A percentile compares a stretch with the other conserved stretches of the same genome.
phyloP scores from a whole-genome alignment of 2,329 filamentous ascomycete species.

The Emmonsiellopsis sp. region DNA sequence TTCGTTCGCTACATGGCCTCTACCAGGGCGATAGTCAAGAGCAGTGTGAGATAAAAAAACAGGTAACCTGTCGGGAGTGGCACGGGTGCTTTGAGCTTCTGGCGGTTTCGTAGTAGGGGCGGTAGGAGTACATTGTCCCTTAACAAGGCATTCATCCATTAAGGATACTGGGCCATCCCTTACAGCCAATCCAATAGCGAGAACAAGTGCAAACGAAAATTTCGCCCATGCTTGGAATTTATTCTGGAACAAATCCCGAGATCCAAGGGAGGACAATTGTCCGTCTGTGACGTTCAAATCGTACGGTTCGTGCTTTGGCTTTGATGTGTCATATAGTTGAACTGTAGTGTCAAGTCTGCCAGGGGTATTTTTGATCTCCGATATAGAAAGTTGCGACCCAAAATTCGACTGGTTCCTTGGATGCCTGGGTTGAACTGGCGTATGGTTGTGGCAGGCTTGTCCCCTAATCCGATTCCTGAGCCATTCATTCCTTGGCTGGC shows the following conservation, averaged over 20 bases:
- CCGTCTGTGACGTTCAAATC: background rate
- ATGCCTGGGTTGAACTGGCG: background rate
- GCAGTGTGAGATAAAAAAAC: background rate
- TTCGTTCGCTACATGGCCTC: too few species aligned
- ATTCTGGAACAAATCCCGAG: background rate
- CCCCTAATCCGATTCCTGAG: background rate
- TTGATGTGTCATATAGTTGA: slow-evolving; percentile 10
- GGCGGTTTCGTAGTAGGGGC: background rate
- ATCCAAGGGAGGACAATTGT: background rate
- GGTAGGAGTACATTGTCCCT: background rate
- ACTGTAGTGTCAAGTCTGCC: background rate
- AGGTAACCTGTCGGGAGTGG: background rate
- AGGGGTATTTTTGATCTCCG: background rate
- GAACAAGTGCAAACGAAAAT: slow-evolving; percentile 38
- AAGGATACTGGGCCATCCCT: slow-evolving; percentile 33
- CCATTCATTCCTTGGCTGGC: slow-evolving; percentile 10
- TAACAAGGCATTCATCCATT: slow-evolving; percentile 8
- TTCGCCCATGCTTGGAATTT: slow-evolving; percentile 29
- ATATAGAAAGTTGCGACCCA: background rate
- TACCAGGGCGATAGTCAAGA: too few species aligned
- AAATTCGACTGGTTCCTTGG: background rate
- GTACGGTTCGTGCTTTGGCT: background rate
- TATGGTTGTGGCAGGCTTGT: background rate
- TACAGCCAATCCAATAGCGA: slow-evolving; percentile 40
- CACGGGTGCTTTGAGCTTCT: background rate